These are phyloP conservation scores for Arthrobotrys entomopaga DNA, from an alignment of 2,329 filamentous ascomycete genomes.

Conservation along the genomic window DNA sequence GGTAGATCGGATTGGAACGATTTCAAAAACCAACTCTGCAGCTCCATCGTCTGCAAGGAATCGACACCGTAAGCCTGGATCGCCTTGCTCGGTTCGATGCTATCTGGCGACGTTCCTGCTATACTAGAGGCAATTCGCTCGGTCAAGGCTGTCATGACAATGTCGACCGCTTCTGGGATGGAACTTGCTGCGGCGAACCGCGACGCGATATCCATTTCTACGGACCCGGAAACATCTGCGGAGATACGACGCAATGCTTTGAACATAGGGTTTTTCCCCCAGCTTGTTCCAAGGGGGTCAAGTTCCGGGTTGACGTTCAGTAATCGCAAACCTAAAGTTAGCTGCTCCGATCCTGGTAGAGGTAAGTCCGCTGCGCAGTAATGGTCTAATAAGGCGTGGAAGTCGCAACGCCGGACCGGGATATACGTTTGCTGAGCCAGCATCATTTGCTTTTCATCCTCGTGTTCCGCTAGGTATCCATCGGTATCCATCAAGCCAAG, in stretches of 20 bases:
- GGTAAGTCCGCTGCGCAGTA: slow-evolving; percentile 10
- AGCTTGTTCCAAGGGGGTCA: slow-evolving; percentile 31
- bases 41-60: slow-evolving; percentile 37
- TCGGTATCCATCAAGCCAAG: slow-evolving; percentile 61
- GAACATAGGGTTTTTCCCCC: slow-evolving; percentile 33
- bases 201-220: background rate
- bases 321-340: background rate
- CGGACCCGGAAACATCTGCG: background rate
- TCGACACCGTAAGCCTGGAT: slow-evolving; percentile 31
- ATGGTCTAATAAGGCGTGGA: slow-evolving; percentile 27
- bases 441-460: slow-evolving; percentile 30
- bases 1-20: slow-evolving; percentile 31
- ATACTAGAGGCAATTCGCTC: slow-evolving; percentile 23
- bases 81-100: slow-evolving; percentile 25
- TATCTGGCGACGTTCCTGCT: slow-evolving; percentile 2
- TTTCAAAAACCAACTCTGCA: slow-evolving; percentile 35
- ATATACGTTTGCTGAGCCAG: slow-evolving; percentile 14
- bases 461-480: slow-evolving; percentile 31
- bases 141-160: slow-evolving; percentile 10
- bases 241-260: slow-evolving; percentile 12
- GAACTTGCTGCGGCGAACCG: slow-evolving; percentile 14
- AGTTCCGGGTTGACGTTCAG: slow-evolving; percentile 22
- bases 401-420: slow-evolving; percentile 16
- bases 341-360: background rate
- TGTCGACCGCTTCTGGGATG: slow-evolving; percentile 9